These are phyloP conservation scores for Marasmius oreades DNA, from an alignment of 1,284 basidiomycete species.

Conservation along the genomic window DNA sequence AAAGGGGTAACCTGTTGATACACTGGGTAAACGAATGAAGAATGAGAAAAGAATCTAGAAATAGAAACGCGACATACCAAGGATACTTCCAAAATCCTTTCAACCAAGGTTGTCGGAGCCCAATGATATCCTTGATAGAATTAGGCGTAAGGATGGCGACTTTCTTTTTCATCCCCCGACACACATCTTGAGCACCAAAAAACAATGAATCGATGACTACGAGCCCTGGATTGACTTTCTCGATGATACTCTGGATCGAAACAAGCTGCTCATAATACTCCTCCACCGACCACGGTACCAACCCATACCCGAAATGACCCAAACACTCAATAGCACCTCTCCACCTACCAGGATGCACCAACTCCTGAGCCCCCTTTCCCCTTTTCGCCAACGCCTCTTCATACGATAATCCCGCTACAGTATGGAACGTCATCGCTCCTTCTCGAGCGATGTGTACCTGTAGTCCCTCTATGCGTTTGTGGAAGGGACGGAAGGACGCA, in stretches of 20 bases:
- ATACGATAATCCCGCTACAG: not conserved
- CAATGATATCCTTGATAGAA: slow-evolving; percentile 9
- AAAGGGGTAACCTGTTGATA: slow-evolving; percentile 9
- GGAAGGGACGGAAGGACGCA: not conserved
- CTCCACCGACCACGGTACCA: too few species aligned
- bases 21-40: not conserved
- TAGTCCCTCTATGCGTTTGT: not conserved
- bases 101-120: slow-evolving; percentile 3
- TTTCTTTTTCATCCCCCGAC: not conserved
- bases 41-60: not conserved
- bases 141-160: slow-evolving; percentile 8
- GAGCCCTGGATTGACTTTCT: not conserved
- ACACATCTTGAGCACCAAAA: slow-evolving; percentile 6
- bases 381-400: not conserved
- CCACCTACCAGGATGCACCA: too few species aligned
- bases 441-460: not conserved
- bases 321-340: too few species aligned
- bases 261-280: too few species aligned
- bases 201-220: slow-evolving; percentile 6
- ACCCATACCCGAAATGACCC: too few species aligned
- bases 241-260: slow-evolving; percentile 1
- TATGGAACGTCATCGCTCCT: not conserved
- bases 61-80: slow-evolving; percentile 4
- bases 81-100: slow-evolving; percentile 10
- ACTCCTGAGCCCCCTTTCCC: too few species aligned